These are phyloP conservation scores for Colletotrichum sp. DNA, from an alignment of 2,329 filamentous ascomycete genomes.

Conservation along the genomic window DNA sequence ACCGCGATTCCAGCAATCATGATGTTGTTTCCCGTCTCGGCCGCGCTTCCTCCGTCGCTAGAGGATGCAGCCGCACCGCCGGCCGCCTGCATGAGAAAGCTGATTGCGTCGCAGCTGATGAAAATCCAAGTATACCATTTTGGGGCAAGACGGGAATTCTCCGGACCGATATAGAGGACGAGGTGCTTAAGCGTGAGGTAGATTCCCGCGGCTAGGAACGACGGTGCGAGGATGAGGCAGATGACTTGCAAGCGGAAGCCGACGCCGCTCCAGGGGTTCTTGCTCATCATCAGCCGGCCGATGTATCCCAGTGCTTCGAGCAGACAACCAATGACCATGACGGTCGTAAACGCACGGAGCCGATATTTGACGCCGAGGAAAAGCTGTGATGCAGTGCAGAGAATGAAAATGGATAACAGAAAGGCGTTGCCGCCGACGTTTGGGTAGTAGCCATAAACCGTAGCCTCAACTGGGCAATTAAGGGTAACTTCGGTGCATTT, in stretches of 20 bases:
- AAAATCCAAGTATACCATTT: conserved; percentile 59
- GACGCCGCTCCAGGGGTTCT: background rate
- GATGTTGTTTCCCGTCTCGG: background rate
- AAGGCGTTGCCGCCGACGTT: background rate
- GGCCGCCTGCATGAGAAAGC: conserved; percentile 60
- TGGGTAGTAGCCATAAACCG: background rate
- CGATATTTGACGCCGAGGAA: background rate
- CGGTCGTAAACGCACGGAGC: background rate
- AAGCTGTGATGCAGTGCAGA: background rate
- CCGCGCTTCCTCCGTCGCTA: background rate
- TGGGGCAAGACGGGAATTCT: background rate
- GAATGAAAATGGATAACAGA: background rate
- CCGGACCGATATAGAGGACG: background rate
- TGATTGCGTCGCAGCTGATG: conserved; percentile 60
- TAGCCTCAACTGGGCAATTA: background rate
- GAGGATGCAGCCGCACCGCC: conserved; percentile 54
- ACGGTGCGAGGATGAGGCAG: conserved; percentile 11
- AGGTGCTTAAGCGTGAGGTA: conserved; percentile 16
- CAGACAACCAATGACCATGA: conserved; percentile 6
- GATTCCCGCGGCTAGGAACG: conserved; percentile 18
- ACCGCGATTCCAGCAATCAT: background rate
- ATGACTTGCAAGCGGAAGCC: conserved; percentile 8
- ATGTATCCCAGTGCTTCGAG: conserved; percentile 21
- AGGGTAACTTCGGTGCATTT: background rate
- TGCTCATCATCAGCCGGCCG: conserved; percentile 17